These are phyloP conservation scores for Exophiala aquamarina DNA, from an alignment of 2,329 filamentous ascomycete species.

Conservation along the genomic window DNA sequence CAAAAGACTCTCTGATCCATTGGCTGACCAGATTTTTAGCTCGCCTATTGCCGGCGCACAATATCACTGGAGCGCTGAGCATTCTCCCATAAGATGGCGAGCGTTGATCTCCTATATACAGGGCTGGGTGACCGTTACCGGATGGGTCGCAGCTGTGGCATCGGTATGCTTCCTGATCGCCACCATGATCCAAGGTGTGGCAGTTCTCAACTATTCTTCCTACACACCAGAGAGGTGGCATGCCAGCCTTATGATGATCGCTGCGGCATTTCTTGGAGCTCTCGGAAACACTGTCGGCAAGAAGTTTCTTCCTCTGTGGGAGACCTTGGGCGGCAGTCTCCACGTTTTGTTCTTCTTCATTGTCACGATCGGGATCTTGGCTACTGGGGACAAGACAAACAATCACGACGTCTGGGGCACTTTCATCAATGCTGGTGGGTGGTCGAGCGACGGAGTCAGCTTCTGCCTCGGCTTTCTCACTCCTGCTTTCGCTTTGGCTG, in stretches of 20 bases:
- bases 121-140: constrained; percentile 44
- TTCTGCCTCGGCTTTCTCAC: constrained; percentile 35
- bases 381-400: constrained; percentile 31
- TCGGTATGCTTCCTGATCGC: constrained; percentile 43
- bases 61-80: constrained; percentile 50
- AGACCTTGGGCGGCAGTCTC: constrained; percentile 42
- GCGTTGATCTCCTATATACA: constrained; percentile 45
- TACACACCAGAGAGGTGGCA: constrained; percentile 40
- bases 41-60: constrained; percentile 47
- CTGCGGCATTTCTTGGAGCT: constrained; percentile 36
- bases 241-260: constrained; percentile 38
- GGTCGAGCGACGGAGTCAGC: constrained; percentile 35
- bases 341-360: constrained; percentile 50
- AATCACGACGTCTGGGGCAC: constrained; percentile 34
- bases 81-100: constrained; percentile 42
- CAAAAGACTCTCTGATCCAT: too few relatives aligned
- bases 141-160: constrained; percentile 45
- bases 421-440: constrained; percentile 34
- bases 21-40: constrained; percentile 10
- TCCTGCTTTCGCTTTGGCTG: constrained; percentile 17
- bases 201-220: constrained; percentile 38
- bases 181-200: constrained; percentile 42
- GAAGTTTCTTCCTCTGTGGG: constrained; percentile 40
- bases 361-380: constrained; percentile 38
- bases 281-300: constrained; percentile 42